Evolutionary conservation across 805 yeast genomes (phyloP).

Genomic region (Zygosaccharomyces siamensis): DNA sequence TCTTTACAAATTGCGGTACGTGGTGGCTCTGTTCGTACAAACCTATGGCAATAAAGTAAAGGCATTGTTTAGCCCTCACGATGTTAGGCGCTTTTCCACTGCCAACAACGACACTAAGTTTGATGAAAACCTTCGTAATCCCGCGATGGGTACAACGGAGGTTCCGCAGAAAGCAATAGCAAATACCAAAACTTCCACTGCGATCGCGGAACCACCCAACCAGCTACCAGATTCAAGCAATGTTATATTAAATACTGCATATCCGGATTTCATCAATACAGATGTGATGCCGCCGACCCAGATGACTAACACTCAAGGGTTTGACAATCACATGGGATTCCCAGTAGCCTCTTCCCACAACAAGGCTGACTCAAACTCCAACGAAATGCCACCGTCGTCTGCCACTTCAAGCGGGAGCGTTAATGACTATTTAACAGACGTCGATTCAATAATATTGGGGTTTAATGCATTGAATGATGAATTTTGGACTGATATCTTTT

Average conservation of each 20-base stretch:
- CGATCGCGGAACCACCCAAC: not conserved
- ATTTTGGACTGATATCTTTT: conserved; percentile 55
- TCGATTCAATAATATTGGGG: conserved; percentile 43
- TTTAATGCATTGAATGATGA: conserved; percentile 60
- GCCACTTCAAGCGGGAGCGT: conserved; percentile 36
- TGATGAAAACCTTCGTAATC: not conserved
- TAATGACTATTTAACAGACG: conserved; percentile 31
- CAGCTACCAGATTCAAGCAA: not conserved
- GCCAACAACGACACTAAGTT: not conserved
- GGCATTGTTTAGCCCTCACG: conserved; percentile 6
- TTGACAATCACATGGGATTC: not conserved
- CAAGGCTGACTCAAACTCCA: conserved; percentile 29
- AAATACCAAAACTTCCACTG: not conserved
- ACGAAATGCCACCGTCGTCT: conserved; percentile 41
- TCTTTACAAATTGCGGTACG: conserved; percentile 49
- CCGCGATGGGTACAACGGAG: not conserved
- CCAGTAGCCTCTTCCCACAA: conserved; percentile 6
- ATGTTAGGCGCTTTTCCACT: not conserved
- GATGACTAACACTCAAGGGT: not conserved
- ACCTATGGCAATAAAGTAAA: conserved; percentile 55
- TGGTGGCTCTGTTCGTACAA: conserved; percentile 54
- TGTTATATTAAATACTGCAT: not conserved
- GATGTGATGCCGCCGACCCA: not conserved
- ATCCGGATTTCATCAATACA: not conserved
- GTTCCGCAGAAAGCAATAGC: too few relatives aligned